Conservation (phyloP, 768 basidiomycete species). For the Russula compacta region DNA sequence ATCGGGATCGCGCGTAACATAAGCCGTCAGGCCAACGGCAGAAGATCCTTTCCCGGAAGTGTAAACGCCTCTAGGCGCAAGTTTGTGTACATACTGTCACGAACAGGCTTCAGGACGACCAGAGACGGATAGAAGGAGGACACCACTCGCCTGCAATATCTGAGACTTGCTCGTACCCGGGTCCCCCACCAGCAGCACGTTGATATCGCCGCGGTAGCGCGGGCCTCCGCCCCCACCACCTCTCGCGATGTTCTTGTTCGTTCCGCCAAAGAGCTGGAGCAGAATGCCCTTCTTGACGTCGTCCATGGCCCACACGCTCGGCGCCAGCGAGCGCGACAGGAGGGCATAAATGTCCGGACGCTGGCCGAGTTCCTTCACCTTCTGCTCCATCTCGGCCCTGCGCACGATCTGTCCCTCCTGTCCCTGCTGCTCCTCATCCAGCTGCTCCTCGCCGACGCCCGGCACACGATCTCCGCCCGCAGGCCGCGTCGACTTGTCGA, state of each 20-base stretch:
- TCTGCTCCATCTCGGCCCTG: slow-evolving; percentile 69
- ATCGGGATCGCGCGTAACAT: slow-evolving; percentile 96
- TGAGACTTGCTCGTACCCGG: slow-evolving; percentile 97
- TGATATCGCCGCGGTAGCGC: slow-evolving; percentile 95
- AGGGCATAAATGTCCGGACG: slow-evolving; percentile 80
- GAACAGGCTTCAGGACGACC: slow-evolving; percentile 3
- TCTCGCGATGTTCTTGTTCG: slow-evolving; percentile 87
- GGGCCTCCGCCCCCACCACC: slow-evolving; percentile 96
- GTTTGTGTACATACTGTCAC: slow-evolving; percentile 91
- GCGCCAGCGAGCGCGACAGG: slow-evolving; percentile 78
- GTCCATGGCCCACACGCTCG: slow-evolving; percentile 96
- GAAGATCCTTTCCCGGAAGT: slow-evolving; percentile 98
- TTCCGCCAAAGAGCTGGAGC: slow-evolving; percentile 93
- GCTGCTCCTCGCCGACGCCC: slow-evolving; percentile 50
- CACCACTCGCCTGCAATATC: slow-evolving; percentile 64
- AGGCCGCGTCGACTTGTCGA: slow-evolving; percentile 71
- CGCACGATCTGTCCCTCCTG: slow-evolving; percentile 31
- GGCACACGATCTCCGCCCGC: slow-evolving; percentile 59
- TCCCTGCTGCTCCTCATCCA: slow-evolving; percentile 54
- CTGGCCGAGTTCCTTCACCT: slow-evolving; percentile 61
- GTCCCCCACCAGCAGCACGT: slow-evolving; percentile 93
- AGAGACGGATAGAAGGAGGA: background rate
- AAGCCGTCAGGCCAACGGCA: slow-evolving; percentile 96
- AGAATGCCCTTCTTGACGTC: slow-evolving; percentile 99
- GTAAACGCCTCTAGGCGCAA: slow-evolving; percentile 95